These are phyloP conservation scores for Saccharomyces jurei DNA, from an alignment of 805 yeast species.

Conservation along the genomic window DNA sequence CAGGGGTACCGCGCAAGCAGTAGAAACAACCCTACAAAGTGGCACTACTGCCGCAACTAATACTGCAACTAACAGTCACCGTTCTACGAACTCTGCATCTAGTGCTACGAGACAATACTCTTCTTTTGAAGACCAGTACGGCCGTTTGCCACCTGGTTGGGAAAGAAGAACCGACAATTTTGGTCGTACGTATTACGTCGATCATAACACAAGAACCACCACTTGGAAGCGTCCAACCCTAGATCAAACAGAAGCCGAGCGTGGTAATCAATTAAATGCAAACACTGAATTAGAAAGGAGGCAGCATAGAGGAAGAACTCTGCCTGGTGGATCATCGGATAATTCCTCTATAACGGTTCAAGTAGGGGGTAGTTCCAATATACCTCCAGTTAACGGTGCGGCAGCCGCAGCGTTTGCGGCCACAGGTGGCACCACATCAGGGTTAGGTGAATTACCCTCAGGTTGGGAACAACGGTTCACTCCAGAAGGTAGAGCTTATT, in stretches of 20 bases:
- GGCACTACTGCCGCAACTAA: conserved; percentile 19
- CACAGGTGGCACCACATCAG: conserved; percentile 81
- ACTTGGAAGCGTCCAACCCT: conserved; percentile 97
- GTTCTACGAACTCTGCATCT: conserved; percentile 13
- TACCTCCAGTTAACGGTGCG: conserved; percentile 42
- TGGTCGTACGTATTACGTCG: conserved; percentile 96
- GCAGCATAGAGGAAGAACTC: conserved; percentile 82
- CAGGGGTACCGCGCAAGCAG: conserved; percentile 24
- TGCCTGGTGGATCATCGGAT: conserved; percentile 52
- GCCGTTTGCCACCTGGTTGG: conserved; percentile 97
- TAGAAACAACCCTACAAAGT: conserved; percentile 25
- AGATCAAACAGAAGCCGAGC: conserved; percentile 66
- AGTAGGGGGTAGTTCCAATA: conserved; percentile 39
- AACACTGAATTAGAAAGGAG: conserved; percentile 81
- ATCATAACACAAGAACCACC: conserved; percentile 93
- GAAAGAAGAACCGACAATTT: conserved; percentile 96
- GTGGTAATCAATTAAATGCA: conserved; percentile 50
- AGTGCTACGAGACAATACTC: conserved; percentile 54
- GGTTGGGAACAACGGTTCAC: conserved; percentile 99
- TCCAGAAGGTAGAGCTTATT: conserved; percentile 96
- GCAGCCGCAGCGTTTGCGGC: conserved; percentile 63
- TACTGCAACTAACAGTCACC: conserved; percentile 14
- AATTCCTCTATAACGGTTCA: conserved; percentile 33
- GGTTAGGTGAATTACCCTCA: conserved; percentile 92
- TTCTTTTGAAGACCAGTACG: conserved; percentile 94